Percentiles rank a stretch among this genome's conserved stretches.
Conservation (phyloP, 768 basidiomycete genomes). For the Termitomyces sp. region DNA sequence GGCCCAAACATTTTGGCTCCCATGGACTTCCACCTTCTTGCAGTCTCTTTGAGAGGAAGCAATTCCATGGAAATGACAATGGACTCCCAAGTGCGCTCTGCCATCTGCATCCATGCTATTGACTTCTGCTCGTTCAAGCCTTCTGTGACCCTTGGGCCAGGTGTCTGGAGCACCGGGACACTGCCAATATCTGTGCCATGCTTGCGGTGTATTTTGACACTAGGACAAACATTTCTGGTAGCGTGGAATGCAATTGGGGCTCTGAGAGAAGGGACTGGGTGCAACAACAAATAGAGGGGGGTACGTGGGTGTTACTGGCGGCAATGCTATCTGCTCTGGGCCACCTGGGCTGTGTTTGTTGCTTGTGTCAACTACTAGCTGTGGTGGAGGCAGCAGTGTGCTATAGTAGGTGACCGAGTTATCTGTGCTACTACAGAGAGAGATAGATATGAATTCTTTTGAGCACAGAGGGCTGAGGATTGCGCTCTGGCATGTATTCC, state of each 20-base stretch:
- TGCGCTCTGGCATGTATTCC: constrained; percentile 16
- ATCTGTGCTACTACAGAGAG: constrained; percentile 30
- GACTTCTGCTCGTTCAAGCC: constrained; percentile 35
- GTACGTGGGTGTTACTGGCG: constrained; percentile 61
- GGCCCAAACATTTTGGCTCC: constrained; percentile 18
- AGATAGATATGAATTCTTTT: constrained; percentile 26
- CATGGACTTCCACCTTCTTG: constrained; percentile 15
- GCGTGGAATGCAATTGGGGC: constrained; percentile 47
- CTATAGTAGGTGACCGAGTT: constrained; percentile 48
- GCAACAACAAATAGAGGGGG: constrained; percentile 41
- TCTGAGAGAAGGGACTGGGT: constrained; percentile 50
- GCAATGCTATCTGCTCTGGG: constrained; percentile 19
- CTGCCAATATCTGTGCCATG: constrained; percentile 33
- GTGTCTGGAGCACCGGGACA: constrained; percentile 42
- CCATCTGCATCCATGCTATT: constrained; percentile 22
- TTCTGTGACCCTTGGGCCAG: constrained; percentile 45
- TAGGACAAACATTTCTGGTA: constrained; percentile 44
- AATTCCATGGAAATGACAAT: constrained; percentile 68
- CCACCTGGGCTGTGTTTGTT: background rate
- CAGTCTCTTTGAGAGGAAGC: constrained; percentile 21
- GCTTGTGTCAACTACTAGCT: constrained; percentile 3
- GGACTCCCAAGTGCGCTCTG: constrained; percentile 41
- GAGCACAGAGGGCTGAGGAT: constrained; percentile 17
- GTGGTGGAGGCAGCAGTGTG: constrained; percentile 32
- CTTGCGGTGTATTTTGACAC: constrained; percentile 65